phyloP scores from a whole-genome alignment of 805 yeast genomes.

The Saccharomycopsis javanensis region DNA sequence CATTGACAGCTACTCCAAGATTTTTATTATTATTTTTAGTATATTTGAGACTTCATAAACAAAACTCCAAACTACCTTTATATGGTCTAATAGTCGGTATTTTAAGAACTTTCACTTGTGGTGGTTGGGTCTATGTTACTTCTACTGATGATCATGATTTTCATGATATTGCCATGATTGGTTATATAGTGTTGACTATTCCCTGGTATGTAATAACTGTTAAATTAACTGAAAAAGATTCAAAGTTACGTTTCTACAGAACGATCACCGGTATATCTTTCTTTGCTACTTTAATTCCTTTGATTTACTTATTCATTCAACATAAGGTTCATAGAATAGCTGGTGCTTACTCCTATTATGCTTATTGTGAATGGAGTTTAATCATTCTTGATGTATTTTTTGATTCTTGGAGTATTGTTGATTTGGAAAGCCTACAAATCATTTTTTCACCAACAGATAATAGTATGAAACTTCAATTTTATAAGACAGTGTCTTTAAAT shows the following conservation, averaged over 20 bases:
- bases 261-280: conserved; percentile 47
- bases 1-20: conserved; percentile 88
- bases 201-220: conserved; percentile 80
- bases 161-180: conserved; percentile 93
- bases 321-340: conserved; percentile 81
- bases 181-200: conserved; percentile 76
- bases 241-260: conserved; percentile 42
- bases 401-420: conserved; percentile 69
- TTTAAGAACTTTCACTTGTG: conserved; percentile 87
- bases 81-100: conserved; percentile 54
- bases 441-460: conserved; percentile 20
- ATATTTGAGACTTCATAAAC: conserved; percentile 37
- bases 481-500: conserved; percentile 17
- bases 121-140: conserved; percentile 98
- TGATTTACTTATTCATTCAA: conserved; percentile 81
- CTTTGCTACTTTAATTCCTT: conserved; percentile 66
- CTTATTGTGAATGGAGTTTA: conserved; percentile 90
- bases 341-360: conserved; percentile 94
- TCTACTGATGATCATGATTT: conserved; percentile 95
- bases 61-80: conserved; percentile 27
- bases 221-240: conserved; percentile 36
- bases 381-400: conserved; percentile 76
- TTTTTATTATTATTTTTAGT: conserved; percentile 52
- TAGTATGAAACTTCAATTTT: conserved; percentile 14
- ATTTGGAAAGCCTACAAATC: conserved; percentile 56